Evolutionary conservation across 129 eudicot genomes (phyloP), one percentile per base, ranked within the genome.

Genomic region (Kitagawia praeruptora): DNA sequence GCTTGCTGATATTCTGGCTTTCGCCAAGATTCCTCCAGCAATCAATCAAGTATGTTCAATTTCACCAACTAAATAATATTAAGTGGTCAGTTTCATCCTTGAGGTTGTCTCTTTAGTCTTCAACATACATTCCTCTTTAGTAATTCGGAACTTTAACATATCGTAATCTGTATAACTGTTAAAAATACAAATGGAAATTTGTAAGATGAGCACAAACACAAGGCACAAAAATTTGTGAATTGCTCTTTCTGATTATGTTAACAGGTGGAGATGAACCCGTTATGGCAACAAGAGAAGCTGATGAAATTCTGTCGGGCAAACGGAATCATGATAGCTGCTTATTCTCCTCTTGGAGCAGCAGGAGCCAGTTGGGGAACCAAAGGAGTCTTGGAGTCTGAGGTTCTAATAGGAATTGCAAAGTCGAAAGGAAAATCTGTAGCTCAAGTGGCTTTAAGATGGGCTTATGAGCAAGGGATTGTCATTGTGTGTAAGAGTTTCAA

Each of bases 21-120:
- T 86, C 13, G 89, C 89, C 47, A 82, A 81, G 77, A 87, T 86
- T 42, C 91, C 88, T 10, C 94, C 94, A 0, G 88, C 86, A 10
- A 53, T 90, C 80, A 90, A 87, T 82, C 94, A 90, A 78, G 94
- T 87, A 48, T 37, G 69, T 48, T 48, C 19, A 81, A 40, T 12
- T 11, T 21, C 7, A 72, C 31, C 8, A 61, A n/a, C 14, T 23
- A 58, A 21, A 6, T n/a, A 3, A 16, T 58, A 21, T 54, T 16
- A 21, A 46, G 63, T 54, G 7, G 7, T 54, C 63, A 8, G 5
- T 18, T 18, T 16, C 23, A 31, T 54, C 7, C 63, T 18, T 12
- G 51, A 46, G 51, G 4, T 10, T 12, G 16, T 46, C 23, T 19
- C 63, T 54, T 54, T 16, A 7, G 8, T 0, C 46, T 44, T 7